Conservation (phyloP, 805 yeast genomes). For the Osmozyma mogii region DNA sequence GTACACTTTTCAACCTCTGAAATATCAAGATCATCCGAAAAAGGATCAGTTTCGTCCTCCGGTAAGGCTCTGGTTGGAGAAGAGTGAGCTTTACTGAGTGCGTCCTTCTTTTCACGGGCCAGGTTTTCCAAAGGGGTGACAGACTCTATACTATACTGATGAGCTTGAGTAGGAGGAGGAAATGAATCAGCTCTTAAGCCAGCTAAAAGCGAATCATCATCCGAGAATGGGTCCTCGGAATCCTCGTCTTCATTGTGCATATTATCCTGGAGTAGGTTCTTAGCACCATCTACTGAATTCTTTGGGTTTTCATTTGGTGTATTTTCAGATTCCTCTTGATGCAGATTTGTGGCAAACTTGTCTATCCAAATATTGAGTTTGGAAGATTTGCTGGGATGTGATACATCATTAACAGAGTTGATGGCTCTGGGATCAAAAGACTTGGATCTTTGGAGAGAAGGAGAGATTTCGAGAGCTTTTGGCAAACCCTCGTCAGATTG, state of each 20-base stretch:
- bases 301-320: background rate
- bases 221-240: constrained; percentile 22
- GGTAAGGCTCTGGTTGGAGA: background rate
- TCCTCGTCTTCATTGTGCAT: too few relatives aligned
- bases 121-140: too few relatives aligned
- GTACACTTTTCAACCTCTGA: constrained; percentile 8
- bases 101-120: too few relatives aligned
- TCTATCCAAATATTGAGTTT: constrained; percentile 21
- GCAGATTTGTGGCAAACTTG: constrained; percentile 16
- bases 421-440: constrained; percentile 19
- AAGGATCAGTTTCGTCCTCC: constrained; percentile 8
- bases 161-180: constrained; percentile 2
- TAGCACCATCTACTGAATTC: background rate
- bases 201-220: constrained; percentile 19
- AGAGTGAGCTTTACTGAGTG: background rate
- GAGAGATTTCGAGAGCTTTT: constrained; percentile 16
- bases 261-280: constrained; percentile 1
- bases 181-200: constrained; percentile 6
- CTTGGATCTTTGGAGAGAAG: constrained; percentile 30
- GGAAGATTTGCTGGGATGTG: background rate
- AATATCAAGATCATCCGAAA: constrained; percentile 13
- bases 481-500: constrained; percentile 20
- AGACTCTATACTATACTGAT: background rate
- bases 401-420: constrained; percentile 2
- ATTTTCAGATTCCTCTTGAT: background rate